phyloP scores from a whole-genome alignment of 495 filamentous ascomycete species.

The Astrothelium subdiscretum region DNA sequence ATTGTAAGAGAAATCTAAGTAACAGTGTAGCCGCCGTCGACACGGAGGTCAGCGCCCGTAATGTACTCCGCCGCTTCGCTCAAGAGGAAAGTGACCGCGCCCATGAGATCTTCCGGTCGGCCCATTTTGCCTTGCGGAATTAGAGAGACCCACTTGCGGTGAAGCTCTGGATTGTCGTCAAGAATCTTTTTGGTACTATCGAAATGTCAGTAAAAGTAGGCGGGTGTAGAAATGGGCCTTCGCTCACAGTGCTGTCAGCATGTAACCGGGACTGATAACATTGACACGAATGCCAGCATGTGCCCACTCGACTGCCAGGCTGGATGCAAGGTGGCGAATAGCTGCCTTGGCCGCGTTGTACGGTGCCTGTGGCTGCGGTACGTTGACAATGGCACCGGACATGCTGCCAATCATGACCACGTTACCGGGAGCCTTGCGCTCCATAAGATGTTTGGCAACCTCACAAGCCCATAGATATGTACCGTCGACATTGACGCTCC shows the following conservation, averaged over 20 bases:
- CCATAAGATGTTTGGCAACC: slow-evolving; percentile 83
- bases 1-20: slow-evolving; percentile 39
- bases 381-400: slow-evolving; percentile 84
- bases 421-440: slow-evolving; percentile 61
- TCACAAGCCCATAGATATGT: slow-evolving; percentile 80
- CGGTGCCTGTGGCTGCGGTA: slow-evolving; percentile 86
- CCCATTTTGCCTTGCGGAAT: slow-evolving; percentile 92
- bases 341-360: slow-evolving; percentile 88
- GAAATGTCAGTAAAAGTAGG: not conserved
- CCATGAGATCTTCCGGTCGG: slow-evolving; percentile 83
- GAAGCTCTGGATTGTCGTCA: slow-evolving; percentile 79
- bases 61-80: slow-evolving; percentile 80
- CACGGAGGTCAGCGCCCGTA: slow-evolving; percentile 78
- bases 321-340: slow-evolving; percentile 68
- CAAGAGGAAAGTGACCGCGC: slow-evolving; percentile 77
- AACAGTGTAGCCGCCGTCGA: slow-evolving; percentile 85
- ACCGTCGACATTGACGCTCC: slow-evolving; percentile 89
- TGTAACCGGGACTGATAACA: slow-evolving; percentile 84
- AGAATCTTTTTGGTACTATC: slow-evolving; percentile 83
- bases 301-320: slow-evolving; percentile 84
- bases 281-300: slow-evolving; percentile 76
- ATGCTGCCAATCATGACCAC: slow-evolving; percentile 95
- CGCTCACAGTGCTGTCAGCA: slow-evolving; percentile 80
- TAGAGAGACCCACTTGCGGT: slow-evolving; percentile 75
- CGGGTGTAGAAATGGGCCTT: not conserved